phyloP scores from a whole-genome alignment of 2,329 filamentous ascomycete species.

The Colletotrichum liaoningense region DNA sequence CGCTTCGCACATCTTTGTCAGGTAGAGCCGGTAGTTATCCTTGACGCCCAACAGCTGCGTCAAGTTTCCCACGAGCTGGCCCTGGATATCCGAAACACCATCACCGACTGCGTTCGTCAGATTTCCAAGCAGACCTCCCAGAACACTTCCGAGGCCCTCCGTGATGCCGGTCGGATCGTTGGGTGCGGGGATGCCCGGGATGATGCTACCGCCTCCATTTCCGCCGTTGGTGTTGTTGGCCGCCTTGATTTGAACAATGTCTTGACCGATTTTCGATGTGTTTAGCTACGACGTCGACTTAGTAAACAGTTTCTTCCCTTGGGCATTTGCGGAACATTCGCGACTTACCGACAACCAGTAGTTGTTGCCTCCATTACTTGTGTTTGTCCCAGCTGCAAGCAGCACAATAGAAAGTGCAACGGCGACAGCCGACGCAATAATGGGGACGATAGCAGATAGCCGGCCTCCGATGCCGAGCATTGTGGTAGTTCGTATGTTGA shows the following conservation, averaged over 20 bases:
- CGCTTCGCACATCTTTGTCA: slow-evolving; percentile 40
- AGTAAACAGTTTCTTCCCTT: neutral
- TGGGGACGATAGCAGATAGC: slow-evolving; percentile 26
- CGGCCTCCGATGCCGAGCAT: slow-evolving; percentile 32
- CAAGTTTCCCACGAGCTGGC: slow-evolving; percentile 38
- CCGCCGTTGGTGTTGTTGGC: slow-evolving; percentile 14
- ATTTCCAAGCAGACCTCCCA: slow-evolving; percentile 36
- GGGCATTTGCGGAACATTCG: fast-evolving
- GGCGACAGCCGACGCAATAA: slow-evolving; percentile 26
- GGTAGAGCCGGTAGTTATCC: slow-evolving; percentile 38
- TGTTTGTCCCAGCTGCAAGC: slow-evolving; percentile 21
- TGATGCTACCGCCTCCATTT: slow-evolving; percentile 7
- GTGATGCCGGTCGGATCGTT: slow-evolving; percentile 25
- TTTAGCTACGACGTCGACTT: slow-evolving; percentile 27
- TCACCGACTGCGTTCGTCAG: slow-evolving; percentile 35
- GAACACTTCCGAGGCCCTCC: slow-evolving; percentile 27
- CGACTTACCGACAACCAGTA: slow-evolving; percentile 32
- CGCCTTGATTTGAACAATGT: slow-evolving; percentile 34
- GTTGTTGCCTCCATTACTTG: slow-evolving; percentile 17
- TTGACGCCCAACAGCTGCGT: slow-evolving; percentile 37
- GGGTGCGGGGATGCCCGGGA: neutral
- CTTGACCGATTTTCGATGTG: slow-evolving; percentile 35
- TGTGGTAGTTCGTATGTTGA: neutral
- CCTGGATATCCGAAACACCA: slow-evolving; percentile 38
- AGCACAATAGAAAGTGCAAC: slow-evolving; percentile 50